phyloP scores from a whole-genome alignment of 2,329 filamentous ascomycete genomes.

The Xylaria sp. region DNA sequence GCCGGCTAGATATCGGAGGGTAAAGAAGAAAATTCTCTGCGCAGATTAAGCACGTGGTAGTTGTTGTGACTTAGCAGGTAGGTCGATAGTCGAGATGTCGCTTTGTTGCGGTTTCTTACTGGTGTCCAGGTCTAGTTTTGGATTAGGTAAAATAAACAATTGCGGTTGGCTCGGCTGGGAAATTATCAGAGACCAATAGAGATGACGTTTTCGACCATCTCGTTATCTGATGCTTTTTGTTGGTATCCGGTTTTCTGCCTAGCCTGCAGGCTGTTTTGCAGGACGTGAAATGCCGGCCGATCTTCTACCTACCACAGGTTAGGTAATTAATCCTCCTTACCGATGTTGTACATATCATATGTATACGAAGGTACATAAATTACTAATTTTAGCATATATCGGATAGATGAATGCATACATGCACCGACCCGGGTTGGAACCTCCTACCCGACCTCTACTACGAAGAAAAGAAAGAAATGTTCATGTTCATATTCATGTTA shows the following conservation, averaged over 20 bases:
- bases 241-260: conserved; percentile 19
- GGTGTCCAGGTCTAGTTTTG: conserved; percentile 26
- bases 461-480: neutral
- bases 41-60: conserved; percentile 26
- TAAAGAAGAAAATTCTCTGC: conserved; percentile 18
- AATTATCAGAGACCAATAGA: conserved; percentile 31
- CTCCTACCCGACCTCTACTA: no score
- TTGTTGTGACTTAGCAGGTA: neutral
- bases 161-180: conserved; percentile 43
- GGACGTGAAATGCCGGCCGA: conserved; percentile 32
- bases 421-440: neutral
- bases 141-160: conserved; percentile 48
- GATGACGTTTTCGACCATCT: conserved; percentile 13
- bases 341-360: no score
- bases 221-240: conserved; percentile 27
- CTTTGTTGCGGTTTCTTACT: conserved; percentile 6
- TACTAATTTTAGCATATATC: conserved; percentile 9
- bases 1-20: conserved; percentile 28
- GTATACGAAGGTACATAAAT: neutral
- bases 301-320: conserved; percentile 18
- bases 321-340: neutral
- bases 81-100: conserved; percentile 8
- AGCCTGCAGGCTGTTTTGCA: conserved; percentile 33
- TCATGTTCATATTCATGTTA: neutral
- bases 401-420: conserved; percentile 6